phyloP scores from a whole-genome alignment of 257 asterid genomes.

The Lantana camara region DNA sequence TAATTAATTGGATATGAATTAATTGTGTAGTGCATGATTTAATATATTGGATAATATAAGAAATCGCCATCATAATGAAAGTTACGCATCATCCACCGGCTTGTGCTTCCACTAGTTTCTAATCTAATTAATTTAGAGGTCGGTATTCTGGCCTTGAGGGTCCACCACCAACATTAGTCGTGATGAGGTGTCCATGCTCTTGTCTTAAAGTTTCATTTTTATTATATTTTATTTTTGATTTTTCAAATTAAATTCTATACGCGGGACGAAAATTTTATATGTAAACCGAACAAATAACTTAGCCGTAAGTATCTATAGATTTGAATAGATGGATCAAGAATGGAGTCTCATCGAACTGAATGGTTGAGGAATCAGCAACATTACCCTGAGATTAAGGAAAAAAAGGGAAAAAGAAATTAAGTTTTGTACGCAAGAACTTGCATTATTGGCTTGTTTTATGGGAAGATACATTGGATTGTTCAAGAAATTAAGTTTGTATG shows the following conservation, averaged over 20 bases:
- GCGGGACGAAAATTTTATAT: too few species aligned
- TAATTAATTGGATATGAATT: not conserved
- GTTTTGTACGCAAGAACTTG: not conserved
- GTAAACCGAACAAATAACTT: too few species aligned
- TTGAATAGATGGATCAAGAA: too few species aligned
- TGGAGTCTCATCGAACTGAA: too few species aligned
- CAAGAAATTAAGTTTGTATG: conserved; percentile 5
- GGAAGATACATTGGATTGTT: conserved; percentile 13
- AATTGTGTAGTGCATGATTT: too few species aligned
- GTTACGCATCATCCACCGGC: conserved; percentile 47
- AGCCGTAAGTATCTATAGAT: too few species aligned
- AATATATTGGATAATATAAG: not conserved
- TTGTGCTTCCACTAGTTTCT: conserved; percentile 34
- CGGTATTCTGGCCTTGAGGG: conserved; percentile 26
- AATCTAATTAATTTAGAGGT: conserved; percentile 13
- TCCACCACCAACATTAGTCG: conserved; percentile 39
- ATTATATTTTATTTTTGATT: not conserved
- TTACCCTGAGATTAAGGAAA: too few species aligned
- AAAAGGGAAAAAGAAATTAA: too few species aligned
- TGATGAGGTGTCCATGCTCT: conserved; percentile 37
- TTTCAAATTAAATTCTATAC: too few species aligned
- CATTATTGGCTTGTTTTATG: conserved; percentile 22
- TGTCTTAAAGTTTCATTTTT: too few species aligned
- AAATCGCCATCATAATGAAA: conserved; percentile 32
- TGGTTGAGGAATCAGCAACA: too few species aligned